Percentiles rank a stretch among this genome's conserved stretches.
phyloP scores from a whole-genome alignment of 164 flowering plant species.

The Annona cherimola region DNA sequence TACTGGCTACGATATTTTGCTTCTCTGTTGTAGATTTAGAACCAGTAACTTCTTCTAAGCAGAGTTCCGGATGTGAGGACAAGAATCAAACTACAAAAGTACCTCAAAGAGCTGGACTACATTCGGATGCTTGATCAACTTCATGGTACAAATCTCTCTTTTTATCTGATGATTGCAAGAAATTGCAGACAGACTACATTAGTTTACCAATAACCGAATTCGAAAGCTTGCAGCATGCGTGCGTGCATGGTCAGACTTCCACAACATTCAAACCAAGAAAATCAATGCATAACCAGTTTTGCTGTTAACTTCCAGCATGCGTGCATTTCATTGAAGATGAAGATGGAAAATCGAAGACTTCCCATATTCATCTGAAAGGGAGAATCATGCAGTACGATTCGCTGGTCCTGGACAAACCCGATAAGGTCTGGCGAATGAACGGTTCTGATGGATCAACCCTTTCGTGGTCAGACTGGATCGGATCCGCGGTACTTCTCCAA shows the following conservation, averaged over 20 bases:
- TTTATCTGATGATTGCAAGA: slow-evolving; percentile 42
- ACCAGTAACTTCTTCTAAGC: no score
- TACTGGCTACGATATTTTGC: no score
- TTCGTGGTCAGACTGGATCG: background rate
- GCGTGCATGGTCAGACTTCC: background rate
- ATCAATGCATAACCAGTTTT: background rate
- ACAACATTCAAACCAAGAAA: background rate
- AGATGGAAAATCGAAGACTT: background rate
- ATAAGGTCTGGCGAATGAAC: background rate
- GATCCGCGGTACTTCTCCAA: no score
- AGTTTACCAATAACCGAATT: background rate
- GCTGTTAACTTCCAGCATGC: no score
- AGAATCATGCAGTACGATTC: background rate
- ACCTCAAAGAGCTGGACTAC: slow-evolving; percentile 60
- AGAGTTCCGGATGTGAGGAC: no score
- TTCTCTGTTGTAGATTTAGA: no score
- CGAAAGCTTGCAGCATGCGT: no score
- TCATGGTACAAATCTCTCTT: slow-evolving; percentile 68
- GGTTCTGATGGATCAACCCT: background rate
- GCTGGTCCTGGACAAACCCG: background rate
- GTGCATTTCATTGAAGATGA: background rate
- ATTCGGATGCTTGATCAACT: slow-evolving; percentile 71
- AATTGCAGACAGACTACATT: background rate
- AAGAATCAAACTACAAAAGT: background rate
- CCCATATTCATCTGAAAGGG: background rate